Base-by-base conservation (phyloP, 1,139 yeast genomes). In the Suhomyces ambrosiae region DNA sequence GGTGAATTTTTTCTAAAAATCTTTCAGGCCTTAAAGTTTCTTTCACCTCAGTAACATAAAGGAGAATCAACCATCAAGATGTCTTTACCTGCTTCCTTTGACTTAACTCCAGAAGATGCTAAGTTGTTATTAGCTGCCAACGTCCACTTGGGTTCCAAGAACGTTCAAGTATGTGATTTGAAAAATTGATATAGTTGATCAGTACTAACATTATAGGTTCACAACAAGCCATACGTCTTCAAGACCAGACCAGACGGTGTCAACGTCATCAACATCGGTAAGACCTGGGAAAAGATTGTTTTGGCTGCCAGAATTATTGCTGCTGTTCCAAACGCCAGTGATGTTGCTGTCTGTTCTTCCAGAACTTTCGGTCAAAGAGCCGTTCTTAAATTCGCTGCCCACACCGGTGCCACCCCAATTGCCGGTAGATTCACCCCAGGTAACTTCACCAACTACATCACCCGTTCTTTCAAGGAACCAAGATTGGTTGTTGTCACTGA, bases 391-490 rank as follows among this genome's bases (percentile, higher is more conserved):
- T 94, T 86, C 69, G 97, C 98, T 71, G 88, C 96, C 65, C 98
- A 94, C 92, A 90, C 98, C 63, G 97, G 98, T 76, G 96, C 98
- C 60, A 90, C 97, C 62, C 94, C 98, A 74, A 90, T 94, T 78
- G 98, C 98, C 63, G 98, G 98, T 77, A 90, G 99, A 81, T 94
- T 94, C 89, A 94, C 98, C 64, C 99, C 99, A 77, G 99, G 99
- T 86, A 85, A 87, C 82, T 94, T 94, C 90, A 94, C 99, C 74
- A 94, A 94, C 82, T 94, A 94, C 82, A 92, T 90, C 82, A 94
- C 98, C 77, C 94, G 97, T 79, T 88, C 97, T 62, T 94, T 92
- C 96, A 92, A 90, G 82, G 99, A 94, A 81, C 99, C 99, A 83
- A 88, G 98, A 82, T 84, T 94, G 73, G 89, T 92, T 73, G 80